Evolutionary conservation across 345 rosid genomes (phyloP).

Genomic region (Populus simonii): DNA sequence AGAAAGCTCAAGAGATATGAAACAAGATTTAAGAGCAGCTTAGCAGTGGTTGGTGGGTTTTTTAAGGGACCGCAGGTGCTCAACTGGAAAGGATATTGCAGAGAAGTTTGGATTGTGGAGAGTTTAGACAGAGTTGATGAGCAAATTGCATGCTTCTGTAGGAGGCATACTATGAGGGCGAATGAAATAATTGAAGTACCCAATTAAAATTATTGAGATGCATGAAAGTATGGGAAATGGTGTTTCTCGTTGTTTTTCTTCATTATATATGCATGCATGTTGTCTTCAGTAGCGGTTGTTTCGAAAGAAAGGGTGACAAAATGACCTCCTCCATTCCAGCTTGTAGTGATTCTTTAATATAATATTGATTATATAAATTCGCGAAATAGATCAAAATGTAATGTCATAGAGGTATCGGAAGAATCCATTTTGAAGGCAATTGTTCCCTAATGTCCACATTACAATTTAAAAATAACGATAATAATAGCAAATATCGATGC

Average conservation of each 20-base stretch:
- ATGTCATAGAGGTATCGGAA: background rate
- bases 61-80: conserved; percentile 70
- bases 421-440: background rate
- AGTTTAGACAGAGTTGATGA: conserved; percentile 73
- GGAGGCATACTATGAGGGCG: conserved; percentile 70
- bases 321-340: background rate
- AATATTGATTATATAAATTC: background rate
- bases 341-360: background rate
- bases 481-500: background rate
- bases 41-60: conserved; percentile 91
- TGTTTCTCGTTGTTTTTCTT: background rate
- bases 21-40: conserved; percentile 70
- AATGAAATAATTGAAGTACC: conserved; percentile 69
- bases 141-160: conserved; percentile 87
- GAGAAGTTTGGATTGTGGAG: conserved; percentile 93
- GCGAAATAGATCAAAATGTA: too few relatives aligned
- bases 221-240: background rate
- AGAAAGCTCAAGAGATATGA: conserved; percentile 41
- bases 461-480: too few relatives aligned
- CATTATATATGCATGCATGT: background rate
- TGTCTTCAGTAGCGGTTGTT: background rate
- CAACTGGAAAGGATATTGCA: conserved; percentile 76
- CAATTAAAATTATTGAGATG: conserved; percentile 31
- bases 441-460: background rate
- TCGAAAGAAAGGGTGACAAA: too few relatives aligned